phyloP scores from a whole-genome alignment of 225 moss, liverwort and hornwort species.

The Climacium dendroides region DNA sequence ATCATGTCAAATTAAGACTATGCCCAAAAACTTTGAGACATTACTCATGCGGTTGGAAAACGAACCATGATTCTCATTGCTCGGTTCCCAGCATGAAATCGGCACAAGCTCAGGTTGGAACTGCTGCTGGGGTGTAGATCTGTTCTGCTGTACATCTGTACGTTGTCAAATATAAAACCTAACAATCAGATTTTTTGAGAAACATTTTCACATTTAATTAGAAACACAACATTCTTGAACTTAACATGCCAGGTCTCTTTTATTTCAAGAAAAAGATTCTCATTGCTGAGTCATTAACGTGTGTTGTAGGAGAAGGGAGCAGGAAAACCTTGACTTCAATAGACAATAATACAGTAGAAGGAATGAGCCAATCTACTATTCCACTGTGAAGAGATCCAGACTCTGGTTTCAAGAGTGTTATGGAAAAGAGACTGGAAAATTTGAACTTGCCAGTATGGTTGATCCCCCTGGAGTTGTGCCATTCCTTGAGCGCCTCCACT shows the following conservation, averaged over 20 bases:
- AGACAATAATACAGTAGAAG: not conserved
- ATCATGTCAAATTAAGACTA: not conserved
- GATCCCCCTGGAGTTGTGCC: slow-evolving; percentile 1
- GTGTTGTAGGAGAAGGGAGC: not conserved
- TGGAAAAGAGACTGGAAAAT: not conserved
- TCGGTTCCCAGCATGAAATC: slow-evolving; percentile 2
- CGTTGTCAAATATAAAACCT: not conserved
- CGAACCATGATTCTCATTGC: not conserved
- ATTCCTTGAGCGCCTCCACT: slow-evolving; percentile 14
- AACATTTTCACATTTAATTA: not conserved
- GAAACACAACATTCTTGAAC: not conserved
- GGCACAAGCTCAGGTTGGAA: not conserved
- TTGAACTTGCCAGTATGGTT: not conserved
- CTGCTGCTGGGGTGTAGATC: not conserved
- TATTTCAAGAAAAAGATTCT: not conserved
- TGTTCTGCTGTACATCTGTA: slow-evolving; percentile 2
- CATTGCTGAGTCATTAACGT: not conserved
- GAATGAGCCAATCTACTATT: too few species aligned
- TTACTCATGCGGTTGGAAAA: not conserved
- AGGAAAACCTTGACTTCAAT: not conserved
- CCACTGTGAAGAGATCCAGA: not conserved
- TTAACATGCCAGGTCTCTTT: not conserved
- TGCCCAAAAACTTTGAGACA: not conserved
- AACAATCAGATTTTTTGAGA: not conserved
- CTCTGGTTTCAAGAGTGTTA: not conserved